These are phyloP conservation scores for Jaenimonas drosophilae DNA, from an alignment of 208 protist species.

Conservation along the genomic window DNA sequence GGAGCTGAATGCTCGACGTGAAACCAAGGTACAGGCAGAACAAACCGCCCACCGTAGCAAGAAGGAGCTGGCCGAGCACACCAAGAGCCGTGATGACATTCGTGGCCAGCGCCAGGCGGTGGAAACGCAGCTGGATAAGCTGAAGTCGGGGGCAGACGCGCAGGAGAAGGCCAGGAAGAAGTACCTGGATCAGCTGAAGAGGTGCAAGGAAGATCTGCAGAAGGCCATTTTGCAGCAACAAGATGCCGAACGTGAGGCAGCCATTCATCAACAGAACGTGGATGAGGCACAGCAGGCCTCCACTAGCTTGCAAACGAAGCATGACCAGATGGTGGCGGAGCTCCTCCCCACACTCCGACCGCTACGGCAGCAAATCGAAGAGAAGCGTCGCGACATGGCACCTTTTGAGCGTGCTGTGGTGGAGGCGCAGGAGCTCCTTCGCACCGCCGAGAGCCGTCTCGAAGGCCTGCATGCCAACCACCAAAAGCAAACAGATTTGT, in stretches of 20 bases:
- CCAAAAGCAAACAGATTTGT: slow-evolving; percentile 16
- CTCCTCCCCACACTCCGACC: slow-evolving; percentile 66
- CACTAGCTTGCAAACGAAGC: slow-evolving; percentile 38
- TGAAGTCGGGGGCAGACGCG: slow-evolving; percentile 60
- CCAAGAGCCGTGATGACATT: slow-evolving; percentile 49
- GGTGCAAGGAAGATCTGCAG: slow-evolving; percentile 72
- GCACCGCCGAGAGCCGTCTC: slow-evolving; percentile 34
- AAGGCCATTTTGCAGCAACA: slow-evolving; percentile 70
- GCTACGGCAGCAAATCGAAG: slow-evolving; percentile 90
- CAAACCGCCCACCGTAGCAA: slow-evolving; percentile 44
- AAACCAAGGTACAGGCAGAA: slow-evolving; percentile 37
- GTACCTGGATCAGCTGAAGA: slow-evolving; percentile 67
- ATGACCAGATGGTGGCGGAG: slow-evolving; percentile 60
- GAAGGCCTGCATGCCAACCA: slow-evolving; percentile 20
- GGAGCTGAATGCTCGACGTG: slow-evolving; percentile 20
- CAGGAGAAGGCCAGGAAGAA: slow-evolving; percentile 64
- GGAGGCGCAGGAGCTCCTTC: slow-evolving; percentile 40
- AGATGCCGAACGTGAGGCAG: slow-evolving; percentile 69
- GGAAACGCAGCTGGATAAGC: slow-evolving; percentile 60
- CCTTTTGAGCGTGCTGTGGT: slow-evolving; percentile 81
- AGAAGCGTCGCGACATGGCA: slow-evolving; percentile 80
- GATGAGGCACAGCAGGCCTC: slow-evolving; percentile 54
- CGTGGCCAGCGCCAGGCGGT: slow-evolving; percentile 42
- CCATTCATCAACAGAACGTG: slow-evolving; percentile 76
- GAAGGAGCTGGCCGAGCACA: slow-evolving; percentile 44